phyloP scores from a whole-genome alignment of 2,329 filamentous ascomycete species.

The Basipetospora chlamydospora region DNA sequence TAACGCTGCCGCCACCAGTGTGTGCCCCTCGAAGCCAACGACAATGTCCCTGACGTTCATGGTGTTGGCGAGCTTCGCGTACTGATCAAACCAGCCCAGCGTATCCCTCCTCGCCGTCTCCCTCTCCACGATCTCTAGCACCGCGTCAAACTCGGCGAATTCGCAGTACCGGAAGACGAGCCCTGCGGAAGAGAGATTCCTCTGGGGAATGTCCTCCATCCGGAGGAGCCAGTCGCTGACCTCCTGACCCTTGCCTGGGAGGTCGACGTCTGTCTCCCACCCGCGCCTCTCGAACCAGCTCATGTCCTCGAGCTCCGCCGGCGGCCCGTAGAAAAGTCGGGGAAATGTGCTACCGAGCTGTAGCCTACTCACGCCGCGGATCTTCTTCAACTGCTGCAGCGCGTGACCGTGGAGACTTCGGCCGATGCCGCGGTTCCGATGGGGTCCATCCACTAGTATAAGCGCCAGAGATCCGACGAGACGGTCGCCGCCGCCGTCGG shows the following conservation, averaged over 20 bases:
- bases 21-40: conserved; percentile 32
- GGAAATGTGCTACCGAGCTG: conserved; percentile 46
- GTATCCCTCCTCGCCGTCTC: conserved; percentile 30
- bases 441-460: conserved; percentile 34
- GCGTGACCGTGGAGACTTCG: conserved; percentile 37
- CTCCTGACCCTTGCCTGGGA: conserved; percentile 31
- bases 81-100: conserved; percentile 47
- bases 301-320: conserved; percentile 23
- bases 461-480: conserved; percentile 41
- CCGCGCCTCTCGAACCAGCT: conserved; percentile 40
- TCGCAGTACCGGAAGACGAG: conserved; percentile 30
- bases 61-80: conserved; percentile 33
- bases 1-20: conserved; percentile 37
- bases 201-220: conserved; percentile 31
- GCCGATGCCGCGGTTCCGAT: conserved; percentile 36
- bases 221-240: conserved; percentile 39
- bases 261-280: conserved; percentile 32
- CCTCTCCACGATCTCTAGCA: conserved; percentile 34
- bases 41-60: conserved; percentile 36
- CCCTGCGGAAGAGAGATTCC: conserved; percentile 22
- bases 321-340: conserved; percentile 39
- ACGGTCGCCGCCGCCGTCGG: conserved; percentile 34
- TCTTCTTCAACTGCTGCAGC: conserved; percentile 30
- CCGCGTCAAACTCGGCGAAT: conserved; percentile 27
- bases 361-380: conserved; percentile 35